phyloP scores from a whole-genome alignment of 257 asterid species.

The Solanum lycopersicoides region DNA sequence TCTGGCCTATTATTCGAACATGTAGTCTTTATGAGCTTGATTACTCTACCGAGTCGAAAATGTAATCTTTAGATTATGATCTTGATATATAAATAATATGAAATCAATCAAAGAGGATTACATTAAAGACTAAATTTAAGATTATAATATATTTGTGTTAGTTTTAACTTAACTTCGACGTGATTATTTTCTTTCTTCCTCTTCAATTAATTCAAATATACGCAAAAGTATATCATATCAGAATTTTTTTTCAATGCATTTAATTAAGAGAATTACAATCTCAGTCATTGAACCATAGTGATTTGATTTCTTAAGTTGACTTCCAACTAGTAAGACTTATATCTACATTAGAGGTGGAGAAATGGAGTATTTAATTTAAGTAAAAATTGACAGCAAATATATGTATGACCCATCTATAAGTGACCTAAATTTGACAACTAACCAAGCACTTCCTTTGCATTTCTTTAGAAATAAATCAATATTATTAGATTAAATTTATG shows the following conservation, averaged over 20 bases:
- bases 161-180: too few relatives aligned
- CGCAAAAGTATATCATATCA: too few relatives aligned
- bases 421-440: not conserved
- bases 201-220: too few relatives aligned
- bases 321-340: not conserved
- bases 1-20: not conserved
- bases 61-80: not conserved
- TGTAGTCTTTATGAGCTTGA: not conserved
- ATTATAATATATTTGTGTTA: not conserved
- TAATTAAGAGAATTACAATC: not conserved
- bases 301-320: not conserved
- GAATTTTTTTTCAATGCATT: accelerated
- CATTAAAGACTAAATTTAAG: not conserved
- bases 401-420: not conserved
- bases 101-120: not conserved
- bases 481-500: not conserved
- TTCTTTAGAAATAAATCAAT: not conserved
- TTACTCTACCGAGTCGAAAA: not conserved
- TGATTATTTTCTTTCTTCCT: too few relatives aligned
- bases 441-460: not conserved
- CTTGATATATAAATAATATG: not conserved
- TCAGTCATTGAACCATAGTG: accelerated
- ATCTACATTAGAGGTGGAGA: not conserved
- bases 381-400: not conserved
- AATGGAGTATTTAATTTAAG: not conserved